phyloP scores from a whole-genome alignment of 1,284 basidiomycete species.

The Phylloporus sp. region DNA sequence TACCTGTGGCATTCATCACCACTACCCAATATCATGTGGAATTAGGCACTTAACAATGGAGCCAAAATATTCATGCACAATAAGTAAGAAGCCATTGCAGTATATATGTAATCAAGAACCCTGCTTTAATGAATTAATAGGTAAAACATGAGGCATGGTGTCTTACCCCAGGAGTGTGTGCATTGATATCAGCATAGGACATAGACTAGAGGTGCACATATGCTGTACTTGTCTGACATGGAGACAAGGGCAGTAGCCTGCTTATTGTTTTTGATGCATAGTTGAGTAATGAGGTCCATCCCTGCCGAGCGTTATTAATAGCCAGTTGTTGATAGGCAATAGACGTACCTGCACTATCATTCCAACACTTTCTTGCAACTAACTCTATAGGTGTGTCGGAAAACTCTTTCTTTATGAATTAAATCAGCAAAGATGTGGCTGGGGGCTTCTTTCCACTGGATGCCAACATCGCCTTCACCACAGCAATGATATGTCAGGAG shows the following conservation, averaged over 20 bases:
- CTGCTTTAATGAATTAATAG: constrained; percentile 37
- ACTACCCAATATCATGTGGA: neutral
- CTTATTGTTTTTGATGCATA: constrained; percentile 78
- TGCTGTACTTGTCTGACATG: constrained; percentile 70
- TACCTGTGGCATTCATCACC: neutral
- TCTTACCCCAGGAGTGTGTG: constrained; percentile 76
- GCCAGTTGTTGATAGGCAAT: neutral
- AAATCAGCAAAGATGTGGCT: constrained; percentile 65
- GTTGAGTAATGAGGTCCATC: constrained; percentile 73
- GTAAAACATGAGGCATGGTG: neutral
- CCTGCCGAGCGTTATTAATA: constrained; percentile 50
- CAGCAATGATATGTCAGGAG: constrained; percentile 75
- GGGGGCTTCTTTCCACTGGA: constrained; percentile 50
- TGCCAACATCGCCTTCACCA: constrained; percentile 49
- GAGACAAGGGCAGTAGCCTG: constrained; percentile 76
- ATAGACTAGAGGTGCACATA: constrained; percentile 36
- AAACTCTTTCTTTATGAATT: constrained; percentile 78
- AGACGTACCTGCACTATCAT: constrained; percentile 67
- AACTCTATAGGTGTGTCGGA: constrained; percentile 66
- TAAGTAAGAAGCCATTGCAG: constrained; percentile 85
- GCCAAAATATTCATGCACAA: constrained; percentile 84
- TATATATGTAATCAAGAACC: constrained; percentile 80
- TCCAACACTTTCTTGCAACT: constrained; percentile 82
- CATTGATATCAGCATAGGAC: constrained; percentile 13
- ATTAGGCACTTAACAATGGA: constrained; percentile 69